phyloP scores from a whole-genome alignment of 192 early-diverging fungal genomes.

The Pilaira anomala region DNA sequence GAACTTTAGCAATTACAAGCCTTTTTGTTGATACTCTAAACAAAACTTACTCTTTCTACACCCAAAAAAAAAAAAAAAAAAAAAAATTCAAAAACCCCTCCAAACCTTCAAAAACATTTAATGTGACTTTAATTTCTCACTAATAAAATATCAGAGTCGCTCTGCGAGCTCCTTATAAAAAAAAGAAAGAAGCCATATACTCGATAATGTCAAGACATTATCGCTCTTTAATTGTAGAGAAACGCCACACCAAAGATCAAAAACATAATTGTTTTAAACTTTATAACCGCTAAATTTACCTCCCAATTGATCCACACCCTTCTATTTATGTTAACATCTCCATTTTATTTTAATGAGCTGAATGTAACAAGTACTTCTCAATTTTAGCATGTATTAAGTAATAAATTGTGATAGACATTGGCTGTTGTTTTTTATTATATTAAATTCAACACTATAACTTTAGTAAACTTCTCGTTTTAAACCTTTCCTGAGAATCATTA shows the following conservation, averaged over 20 bases:
- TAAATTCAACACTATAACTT: neutral
- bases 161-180: neutral
- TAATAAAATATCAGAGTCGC: too few species aligned
- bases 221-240: neutral
- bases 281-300: neutral
- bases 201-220: constrained; percentile 2
- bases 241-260: neutral
- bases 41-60: too few species aligned
- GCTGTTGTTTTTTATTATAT: neutral
- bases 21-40: too few species aligned
- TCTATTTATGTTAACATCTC: constrained; percentile 1
- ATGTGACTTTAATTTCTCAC: too few species aligned
- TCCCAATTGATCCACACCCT: neutral
- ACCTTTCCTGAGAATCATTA: neutral
- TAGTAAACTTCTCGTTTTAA: constrained; percentile 4
- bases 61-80: too few species aligned
- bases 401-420: neutral
- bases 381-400: constrained; percentile 1
- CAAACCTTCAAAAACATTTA: too few species aligned
- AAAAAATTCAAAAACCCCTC: too few species aligned
- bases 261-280: neutral
- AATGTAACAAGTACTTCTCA: constrained; percentile 1
- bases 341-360: constrained; percentile 4
- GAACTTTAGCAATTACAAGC: too few species aligned
- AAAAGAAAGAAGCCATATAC: constrained; percentile 5